Evolutionary conservation across 495 filamentous ascomycete species (phyloP).

Genomic region (Trichoderma parareesei): DNA sequence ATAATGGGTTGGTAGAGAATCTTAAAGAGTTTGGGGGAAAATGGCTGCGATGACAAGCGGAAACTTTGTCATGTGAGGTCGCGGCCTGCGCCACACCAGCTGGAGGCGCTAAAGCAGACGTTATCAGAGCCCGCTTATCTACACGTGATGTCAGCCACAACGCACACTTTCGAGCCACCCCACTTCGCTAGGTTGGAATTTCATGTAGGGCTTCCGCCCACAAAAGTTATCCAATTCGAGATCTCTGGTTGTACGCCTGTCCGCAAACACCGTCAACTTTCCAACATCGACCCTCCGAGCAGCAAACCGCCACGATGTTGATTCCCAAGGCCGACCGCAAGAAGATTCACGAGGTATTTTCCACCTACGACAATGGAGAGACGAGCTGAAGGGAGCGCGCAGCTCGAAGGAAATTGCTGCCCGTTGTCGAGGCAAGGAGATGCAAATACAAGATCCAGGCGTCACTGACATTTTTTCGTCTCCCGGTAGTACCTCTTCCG

Average conservation of each 20-base stretch:
- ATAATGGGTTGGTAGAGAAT: not conserved
- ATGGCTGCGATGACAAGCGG: not conserved
- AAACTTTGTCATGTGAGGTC: not conserved
- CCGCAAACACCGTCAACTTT: conserved; percentile 14
- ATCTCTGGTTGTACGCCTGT: conserved; percentile 5
- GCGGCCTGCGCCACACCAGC: conserved; percentile 7
- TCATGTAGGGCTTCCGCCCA: conserved; percentile 15
- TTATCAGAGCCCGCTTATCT: conserved; percentile 1
- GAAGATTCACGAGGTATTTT: conserved; percentile 81
- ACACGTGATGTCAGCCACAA: conserved; percentile 17
- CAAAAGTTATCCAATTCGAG: conserved; percentile 15
- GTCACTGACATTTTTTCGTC: conserved; percentile 25
- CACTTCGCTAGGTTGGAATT: conserved; percentile 13
- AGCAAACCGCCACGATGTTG: conserved; percentile 63
- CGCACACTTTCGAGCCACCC: conserved; percentile 12
- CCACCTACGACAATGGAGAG: not conserved
- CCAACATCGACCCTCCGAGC: conserved; percentile 37
- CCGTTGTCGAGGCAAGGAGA: not conserved
- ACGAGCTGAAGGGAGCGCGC: not conserved
- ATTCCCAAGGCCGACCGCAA: conserved; percentile 99
- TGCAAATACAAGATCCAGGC: not conserved
- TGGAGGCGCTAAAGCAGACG: not conserved
- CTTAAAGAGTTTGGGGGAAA: not conserved
- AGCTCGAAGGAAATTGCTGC: conserved; percentile 4
- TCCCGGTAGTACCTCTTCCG: conserved; percentile 88